Conservation (phyloP, 768 basidiomycete genomes). For the Rhodotorula diobovata region DNA sequence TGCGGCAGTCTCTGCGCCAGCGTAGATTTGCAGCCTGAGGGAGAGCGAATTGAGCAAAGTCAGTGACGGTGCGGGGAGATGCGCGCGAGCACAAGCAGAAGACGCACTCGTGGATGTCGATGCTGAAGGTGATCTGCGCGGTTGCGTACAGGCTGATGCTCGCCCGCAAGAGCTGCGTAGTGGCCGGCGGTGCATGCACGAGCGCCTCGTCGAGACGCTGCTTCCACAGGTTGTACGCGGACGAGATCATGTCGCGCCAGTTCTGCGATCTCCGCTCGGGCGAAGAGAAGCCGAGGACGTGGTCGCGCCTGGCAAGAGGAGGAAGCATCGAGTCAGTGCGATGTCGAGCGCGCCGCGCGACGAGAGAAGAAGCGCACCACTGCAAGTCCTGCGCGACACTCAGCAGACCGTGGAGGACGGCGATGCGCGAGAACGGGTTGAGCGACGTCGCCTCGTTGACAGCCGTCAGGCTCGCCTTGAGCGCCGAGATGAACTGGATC, state of each 20-base stretch:
- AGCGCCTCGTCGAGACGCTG: conserved; percentile 39
- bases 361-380: conserved; percentile 22
- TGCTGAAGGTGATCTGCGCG: conserved; percentile 40
- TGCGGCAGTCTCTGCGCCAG: conserved; percentile 38
- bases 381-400: conserved; percentile 41
- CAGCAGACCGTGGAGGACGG: conserved; percentile 39
- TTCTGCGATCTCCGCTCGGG: conserved; percentile 36
- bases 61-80: neutral
- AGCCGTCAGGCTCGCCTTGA: conserved; percentile 41
- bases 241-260: conserved; percentile 41
- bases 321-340: neutral
- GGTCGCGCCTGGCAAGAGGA: conserved; percentile 35
- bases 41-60: neutral
- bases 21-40: conserved; percentile 39
- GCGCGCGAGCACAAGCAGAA: too few relatives aligned
- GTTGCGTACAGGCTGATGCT: conserved; percentile 41
- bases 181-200: conserved; percentile 27
- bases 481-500: conserved; percentile 40
- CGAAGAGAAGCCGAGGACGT: conserved; percentile 39
- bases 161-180: conserved; percentile 39
- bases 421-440: conserved; percentile 39
- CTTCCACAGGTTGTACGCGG: conserved; percentile 43
- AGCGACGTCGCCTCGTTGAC: conserved; percentile 32
- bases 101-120: conserved; percentile 41
- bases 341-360: neutral